Percentiles rank a stretch among this genome's conserved stretches.
phyloP scores from a whole-genome alignment of 2,329 filamentous ascomycete genomes.

The Mycogone perniciosa region DNA sequence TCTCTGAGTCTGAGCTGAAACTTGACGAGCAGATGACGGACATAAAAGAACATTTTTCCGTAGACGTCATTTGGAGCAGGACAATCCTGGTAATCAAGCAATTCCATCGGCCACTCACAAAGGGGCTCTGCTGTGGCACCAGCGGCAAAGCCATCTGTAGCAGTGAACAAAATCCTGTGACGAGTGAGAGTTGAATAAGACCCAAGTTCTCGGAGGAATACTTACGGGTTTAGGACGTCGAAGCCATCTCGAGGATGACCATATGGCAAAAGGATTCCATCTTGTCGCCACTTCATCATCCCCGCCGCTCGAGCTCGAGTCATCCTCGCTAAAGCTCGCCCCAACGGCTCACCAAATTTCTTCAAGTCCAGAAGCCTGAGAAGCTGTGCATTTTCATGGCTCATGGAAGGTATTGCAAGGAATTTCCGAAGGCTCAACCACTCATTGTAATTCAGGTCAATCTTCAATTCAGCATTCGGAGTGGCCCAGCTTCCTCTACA shows the following conservation, averaged over 20 bases:
- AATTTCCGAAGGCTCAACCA: neutral
- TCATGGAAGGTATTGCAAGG: too few relatives aligned
- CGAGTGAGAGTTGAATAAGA: neutral
- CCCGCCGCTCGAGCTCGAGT: slow-evolving; percentile 14
- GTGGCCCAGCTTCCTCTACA: too few relatives aligned
- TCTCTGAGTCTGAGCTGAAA: slow-evolving; percentile 16
- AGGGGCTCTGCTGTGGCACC: slow-evolving; percentile 20
- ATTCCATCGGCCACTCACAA: slow-evolving; percentile 23
- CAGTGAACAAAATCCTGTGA: slow-evolving; percentile 16
- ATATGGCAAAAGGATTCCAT: slow-evolving; percentile 21
- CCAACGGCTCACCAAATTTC: slow-evolving; percentile 7
- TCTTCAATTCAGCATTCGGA: too few relatives aligned
- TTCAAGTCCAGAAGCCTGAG: slow-evolving; percentile 11
- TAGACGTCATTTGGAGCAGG: slow-evolving; percentile 21
- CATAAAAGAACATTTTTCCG: slow-evolving; percentile 24
- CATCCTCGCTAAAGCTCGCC: slow-evolving; percentile 12
- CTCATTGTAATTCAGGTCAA: neutral
- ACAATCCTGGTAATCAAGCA: slow-evolving; percentile 16
- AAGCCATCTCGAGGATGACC: slow-evolving; percentile 16
- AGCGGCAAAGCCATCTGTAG: neutral
- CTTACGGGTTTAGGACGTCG: slow-evolving; percentile 19
- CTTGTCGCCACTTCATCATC: slow-evolving; percentile 16
- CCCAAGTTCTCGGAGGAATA: neutral
- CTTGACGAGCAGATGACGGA: slow-evolving; percentile 15
- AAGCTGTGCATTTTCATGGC: neutral